These are phyloP conservation scores for Saksenaea oblongispora DNA, from an alignment of 371 early-diverging fungal genomes.

Conservation along the genomic window DNA sequence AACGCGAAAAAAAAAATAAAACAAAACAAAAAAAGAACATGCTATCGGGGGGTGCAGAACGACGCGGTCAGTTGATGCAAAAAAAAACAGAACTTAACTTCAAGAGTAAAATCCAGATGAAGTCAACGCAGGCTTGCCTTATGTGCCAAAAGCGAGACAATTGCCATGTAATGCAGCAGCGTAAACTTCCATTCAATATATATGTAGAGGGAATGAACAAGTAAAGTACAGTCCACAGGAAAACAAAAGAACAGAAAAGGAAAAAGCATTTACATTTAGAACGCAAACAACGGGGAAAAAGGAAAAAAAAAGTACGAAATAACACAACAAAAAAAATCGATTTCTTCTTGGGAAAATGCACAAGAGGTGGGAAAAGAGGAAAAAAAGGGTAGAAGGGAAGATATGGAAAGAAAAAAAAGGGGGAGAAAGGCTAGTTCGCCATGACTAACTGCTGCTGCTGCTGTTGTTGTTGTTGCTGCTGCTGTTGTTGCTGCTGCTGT, in stretches of 20 bases:
- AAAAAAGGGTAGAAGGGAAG: not conserved
- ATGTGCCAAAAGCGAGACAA: too few species aligned
- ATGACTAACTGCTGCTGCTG: conserved; percentile 24
- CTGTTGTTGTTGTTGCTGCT: conserved; percentile 22
- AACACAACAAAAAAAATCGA: not conserved
- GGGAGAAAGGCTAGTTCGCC: conserved; percentile 16
- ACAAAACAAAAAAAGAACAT: too few species aligned
- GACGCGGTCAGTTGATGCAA: too few species aligned
- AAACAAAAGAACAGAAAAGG: conserved; percentile 1
- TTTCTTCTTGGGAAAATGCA: not conserved
- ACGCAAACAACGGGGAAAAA: not conserved
- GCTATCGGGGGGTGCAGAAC: too few species aligned
- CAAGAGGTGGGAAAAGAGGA: conserved; percentile 1
- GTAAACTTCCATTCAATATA: not conserved
- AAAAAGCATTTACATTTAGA: conserved; percentile 3
- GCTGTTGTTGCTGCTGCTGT: conserved; percentile 16
- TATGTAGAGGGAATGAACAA: not conserved
- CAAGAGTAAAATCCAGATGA: not conserved
- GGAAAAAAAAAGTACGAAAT: not conserved
- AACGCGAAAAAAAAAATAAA: too few species aligned
- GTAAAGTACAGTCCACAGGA: conserved; percentile 2
- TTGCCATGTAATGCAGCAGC: not conserved
- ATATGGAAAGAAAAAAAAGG: not conserved
- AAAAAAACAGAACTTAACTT: not conserved
- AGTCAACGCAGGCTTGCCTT: too few species aligned